A percentile compares a stretch with the other conserved stretches of the same genome.
phyloP scores from a whole-genome alignment of 2,329 filamentous ascomycete species.

The Lachnellula hyalina region DNA sequence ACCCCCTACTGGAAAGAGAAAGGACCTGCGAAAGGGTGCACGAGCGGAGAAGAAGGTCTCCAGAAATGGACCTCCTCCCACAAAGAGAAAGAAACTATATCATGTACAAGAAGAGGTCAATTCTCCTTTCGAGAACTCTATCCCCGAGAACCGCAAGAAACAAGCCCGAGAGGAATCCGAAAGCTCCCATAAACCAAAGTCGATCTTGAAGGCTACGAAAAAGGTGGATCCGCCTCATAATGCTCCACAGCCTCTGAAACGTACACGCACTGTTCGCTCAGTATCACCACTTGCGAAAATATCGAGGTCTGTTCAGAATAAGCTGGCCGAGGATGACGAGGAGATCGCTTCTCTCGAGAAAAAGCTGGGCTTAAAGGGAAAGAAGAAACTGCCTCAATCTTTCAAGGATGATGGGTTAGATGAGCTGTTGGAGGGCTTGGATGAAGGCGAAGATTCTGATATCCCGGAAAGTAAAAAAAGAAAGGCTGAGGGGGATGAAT shows the following conservation, averaged over 20 bases:
- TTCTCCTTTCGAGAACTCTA: neutral
- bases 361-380: conserved; percentile 73
- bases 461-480: conserved; percentile 48
- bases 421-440: conserved; percentile 67
- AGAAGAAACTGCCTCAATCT: conserved; percentile 66
- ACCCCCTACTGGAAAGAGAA: conserved; percentile 21
- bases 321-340: conserved; percentile 73
- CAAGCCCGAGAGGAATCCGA: conserved; percentile 1
- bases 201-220: conserved; percentile 27
- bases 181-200: conserved; percentile 20
- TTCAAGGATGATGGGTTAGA: conserved; percentile 81
- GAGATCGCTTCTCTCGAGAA: conserved; percentile 86
- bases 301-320: conserved; percentile 46
- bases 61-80: conserved; percentile 22
- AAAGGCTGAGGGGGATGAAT: conserved; percentile 53
- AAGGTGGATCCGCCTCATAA: conserved; percentile 12
- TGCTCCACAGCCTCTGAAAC: neutral
- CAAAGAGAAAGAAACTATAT: conserved; percentile 24
- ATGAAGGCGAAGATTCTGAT: conserved; percentile 44
- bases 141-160: neutral
- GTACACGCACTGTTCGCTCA: neutral
- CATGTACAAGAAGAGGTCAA: conserved; percentile 4
- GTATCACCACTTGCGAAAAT: conserved; percentile 18
- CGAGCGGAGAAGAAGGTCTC: conserved; percentile 27
- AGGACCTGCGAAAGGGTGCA: conserved; percentile 30